A percentile compares a stretch with the other conserved stretches of the same genome.
Conservation (phyloP, 2,329 filamentous ascomycete genomes). For the Fusarium sp. region DNA sequence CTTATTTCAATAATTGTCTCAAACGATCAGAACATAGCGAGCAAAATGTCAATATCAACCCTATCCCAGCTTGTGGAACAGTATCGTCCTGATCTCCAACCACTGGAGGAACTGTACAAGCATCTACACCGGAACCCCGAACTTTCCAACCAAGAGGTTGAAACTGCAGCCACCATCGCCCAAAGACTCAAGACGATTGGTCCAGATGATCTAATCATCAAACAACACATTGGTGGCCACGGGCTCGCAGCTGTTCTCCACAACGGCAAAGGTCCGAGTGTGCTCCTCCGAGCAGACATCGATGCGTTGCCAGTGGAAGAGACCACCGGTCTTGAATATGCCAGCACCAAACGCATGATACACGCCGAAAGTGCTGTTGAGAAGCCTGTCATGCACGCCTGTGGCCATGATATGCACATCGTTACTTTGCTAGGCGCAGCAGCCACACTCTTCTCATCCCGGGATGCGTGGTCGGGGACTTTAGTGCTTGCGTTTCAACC, state of each 20-base stretch:
- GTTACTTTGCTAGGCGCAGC: conserved; percentile 68
- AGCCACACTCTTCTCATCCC: conserved; percentile 59
- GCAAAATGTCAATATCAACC: background rate
- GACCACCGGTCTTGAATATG: conserved; percentile 66
- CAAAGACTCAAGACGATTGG: conserved; percentile 51
- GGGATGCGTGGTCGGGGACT: conserved; percentile 70
- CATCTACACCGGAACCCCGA: conserved; percentile 70
- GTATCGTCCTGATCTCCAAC: conserved; percentile 8
- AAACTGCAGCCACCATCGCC: conserved; percentile 63
- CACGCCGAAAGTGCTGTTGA: conserved; percentile 9
- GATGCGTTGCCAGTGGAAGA: conserved; percentile 72
- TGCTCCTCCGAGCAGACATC: conserved; percentile 72
- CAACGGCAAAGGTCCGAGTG: conserved; percentile 67
- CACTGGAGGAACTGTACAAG: conserved; percentile 59
- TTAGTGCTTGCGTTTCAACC: conserved; percentile 76
- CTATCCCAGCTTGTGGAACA: conserved; percentile 11
- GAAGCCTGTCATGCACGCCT: conserved; percentile 75
- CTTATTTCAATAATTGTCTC: no score
- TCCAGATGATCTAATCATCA: conserved; percentile 49
- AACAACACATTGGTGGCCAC: conserved; percentile 67
- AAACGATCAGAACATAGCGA: fast-evolving
- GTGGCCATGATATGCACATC: conserved; percentile 76
- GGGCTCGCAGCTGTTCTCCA: conserved; percentile 68
- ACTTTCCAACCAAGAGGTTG: conserved; percentile 67
- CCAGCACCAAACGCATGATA: conserved; percentile 53